These are phyloP conservation scores for Chlorella ohadii DNA, from an alignment of 139 green algal species.

Conservation along the genomic window DNA sequence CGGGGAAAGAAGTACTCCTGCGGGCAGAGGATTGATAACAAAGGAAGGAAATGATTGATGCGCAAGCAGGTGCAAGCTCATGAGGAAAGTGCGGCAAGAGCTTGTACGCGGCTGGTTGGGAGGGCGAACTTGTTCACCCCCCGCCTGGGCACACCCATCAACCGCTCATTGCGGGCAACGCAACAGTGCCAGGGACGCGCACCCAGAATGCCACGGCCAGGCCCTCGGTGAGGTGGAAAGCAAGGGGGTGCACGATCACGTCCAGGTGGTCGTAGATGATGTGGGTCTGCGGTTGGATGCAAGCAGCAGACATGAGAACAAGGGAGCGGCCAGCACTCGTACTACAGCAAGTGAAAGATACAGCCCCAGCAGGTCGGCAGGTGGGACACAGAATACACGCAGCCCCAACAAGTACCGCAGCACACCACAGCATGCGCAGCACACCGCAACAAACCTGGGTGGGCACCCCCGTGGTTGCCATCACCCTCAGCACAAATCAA, in stretches of 20 bases:
- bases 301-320: too few relatives aligned
- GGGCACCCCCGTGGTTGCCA: conserved; percentile 53
- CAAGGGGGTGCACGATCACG: conserved; percentile 68
- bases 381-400: too few relatives aligned
- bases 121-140: too few relatives aligned
- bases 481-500: conserved; percentile 46
- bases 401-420: too few relatives aligned
- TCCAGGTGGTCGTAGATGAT: conserved; percentile 76
- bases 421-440: not conserved
- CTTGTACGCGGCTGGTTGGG: too few relatives aligned
- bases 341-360: too few relatives aligned
- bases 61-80: too few relatives aligned
- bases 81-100: conserved; percentile 39
- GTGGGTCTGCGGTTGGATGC: conserved; percentile 31
- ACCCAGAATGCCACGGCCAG: conserved; percentile 62
- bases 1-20: conserved; percentile 72
- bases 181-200: not conserved
- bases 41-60: too few relatives aligned
- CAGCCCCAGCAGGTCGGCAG: too few relatives aligned
- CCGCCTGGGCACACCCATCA: too few relatives aligned
- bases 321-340: too few relatives aligned
- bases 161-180: too few relatives aligned
- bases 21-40: conserved; percentile 41
- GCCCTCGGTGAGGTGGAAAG: conserved; percentile 64
- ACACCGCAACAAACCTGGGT: conserved; percentile 16